Conservation (phyloP, 371 early-diverging fungal species). For the Mortierella sp. region DNA sequence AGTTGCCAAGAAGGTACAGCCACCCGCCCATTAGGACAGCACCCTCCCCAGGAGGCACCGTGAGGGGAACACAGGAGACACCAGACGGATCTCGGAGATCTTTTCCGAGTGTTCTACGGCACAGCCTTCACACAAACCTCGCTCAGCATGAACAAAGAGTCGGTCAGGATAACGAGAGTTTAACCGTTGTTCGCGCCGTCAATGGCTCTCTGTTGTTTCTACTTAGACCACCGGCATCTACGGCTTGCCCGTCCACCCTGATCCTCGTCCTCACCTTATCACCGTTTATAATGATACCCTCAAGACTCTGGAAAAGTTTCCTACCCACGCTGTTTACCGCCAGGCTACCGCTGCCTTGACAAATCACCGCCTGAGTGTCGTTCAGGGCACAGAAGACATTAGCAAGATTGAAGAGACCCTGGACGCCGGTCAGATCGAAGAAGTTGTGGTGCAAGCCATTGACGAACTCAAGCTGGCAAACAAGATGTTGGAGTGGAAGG, state of each 20-base stretch:
- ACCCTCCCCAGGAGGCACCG: no score
- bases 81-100: conserved; percentile 14
- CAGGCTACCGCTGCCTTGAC: conserved; percentile 85
- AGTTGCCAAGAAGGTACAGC: conserved; percentile 61
- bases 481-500: conserved; percentile 90
- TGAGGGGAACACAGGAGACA: no score
- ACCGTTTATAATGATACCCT: conserved; percentile 82
- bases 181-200: not conserved
- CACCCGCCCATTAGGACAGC: not conserved
- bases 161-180: not conserved
- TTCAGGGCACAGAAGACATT: conserved; percentile 77
- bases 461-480: conserved; percentile 83
- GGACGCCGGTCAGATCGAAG: conserved; percentile 90
- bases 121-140: not conserved
- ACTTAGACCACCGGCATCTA: conserved; percentile 81
- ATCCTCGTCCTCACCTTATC: conserved; percentile 88
- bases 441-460: conserved; percentile 87
- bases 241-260: conserved; percentile 87
- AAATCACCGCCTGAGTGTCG: conserved; percentile 77
- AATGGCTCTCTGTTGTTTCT: not conserved
- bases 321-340: conserved; percentile 82
- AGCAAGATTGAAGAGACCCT: conserved; percentile 80
- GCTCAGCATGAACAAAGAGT: not conserved
- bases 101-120: conserved; percentile 13
- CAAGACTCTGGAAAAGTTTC: conserved; percentile 76